Base-by-base conservation (phyloP, 2,329 filamentous ascomycete species). In the Talaromyces atroroseus region DNA sequence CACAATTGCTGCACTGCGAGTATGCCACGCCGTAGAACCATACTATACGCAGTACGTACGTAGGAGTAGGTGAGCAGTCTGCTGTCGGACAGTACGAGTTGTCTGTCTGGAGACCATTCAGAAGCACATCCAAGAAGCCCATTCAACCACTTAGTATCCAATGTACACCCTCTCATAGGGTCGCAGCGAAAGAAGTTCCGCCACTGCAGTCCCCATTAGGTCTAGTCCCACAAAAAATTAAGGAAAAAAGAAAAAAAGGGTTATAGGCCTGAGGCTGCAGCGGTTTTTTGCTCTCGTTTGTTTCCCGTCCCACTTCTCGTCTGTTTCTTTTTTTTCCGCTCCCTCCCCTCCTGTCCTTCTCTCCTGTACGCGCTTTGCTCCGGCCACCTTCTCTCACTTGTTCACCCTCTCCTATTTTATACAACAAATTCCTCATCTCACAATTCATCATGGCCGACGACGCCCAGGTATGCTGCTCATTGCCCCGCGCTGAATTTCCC, bases 371-470 rank as follows among this genome's bases (percentile, higher is more conserved):
- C 59, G 57, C 58, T 53, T 57, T 64, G 29, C 54, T 60, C 47
- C 50, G 58, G 60, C 55, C 56, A 61, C 58, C 59, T 61, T 55
- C 21, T 47, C 29, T 51, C 49, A 40, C 46, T 49, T n/a, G 23
- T 34, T 44, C 51, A 47, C 26, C 36, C 26, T 40, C 23, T 47
- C n/a, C 38, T 50, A 18, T 53, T 47, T 44, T 24, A 49, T 57
- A 48, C 47, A 24, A 7, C 48, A 20, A 40, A 29, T 26, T 38
- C 45, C 42, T 52, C 53, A 48, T 52, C 49, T 49, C 60, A 61
- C 52, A 70, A 68, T 68, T 75, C 79, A 83, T 72, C 71, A 86
- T 86, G 83, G 81, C 83, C 74, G 83, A 85, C 74, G 84, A 86
- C 70, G 80, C 81, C 66, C 81, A 83, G 80, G 83, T 86, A 81